A percentile compares a stretch with the other conserved stretches of the same genome.
Conservation (phyloP, 257 asterid genomes). For the Forsythia viridissima region DNA sequence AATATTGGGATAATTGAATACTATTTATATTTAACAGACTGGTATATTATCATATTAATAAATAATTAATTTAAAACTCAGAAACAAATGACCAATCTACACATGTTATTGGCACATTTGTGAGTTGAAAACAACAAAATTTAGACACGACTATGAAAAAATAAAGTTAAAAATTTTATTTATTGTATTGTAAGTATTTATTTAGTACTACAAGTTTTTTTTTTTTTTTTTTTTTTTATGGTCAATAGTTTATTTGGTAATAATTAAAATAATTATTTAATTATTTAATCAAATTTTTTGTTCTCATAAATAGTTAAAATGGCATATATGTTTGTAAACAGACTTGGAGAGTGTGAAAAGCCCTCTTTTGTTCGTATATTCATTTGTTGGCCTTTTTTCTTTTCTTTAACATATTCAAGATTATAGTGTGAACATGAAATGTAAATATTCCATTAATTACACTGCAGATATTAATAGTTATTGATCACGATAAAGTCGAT, state of each 20-base stretch:
- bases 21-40: background rate
- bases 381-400: background rate
- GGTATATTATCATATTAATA: background rate
- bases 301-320: background rate
- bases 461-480: background rate
- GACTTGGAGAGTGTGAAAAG: background rate
- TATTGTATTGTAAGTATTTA: too few species aligned
- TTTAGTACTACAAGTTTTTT: too few species aligned
- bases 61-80: too few species aligned
- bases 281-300: too few species aligned
- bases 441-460: slow-evolving; percentile 11
- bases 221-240: too few species aligned
- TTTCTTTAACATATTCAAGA: slow-evolving; percentile 9
- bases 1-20: background rate
- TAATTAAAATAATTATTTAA: too few species aligned
- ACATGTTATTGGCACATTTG: background rate
- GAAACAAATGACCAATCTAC: background rate
- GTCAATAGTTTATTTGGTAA: too few species aligned
- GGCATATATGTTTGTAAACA: background rate
- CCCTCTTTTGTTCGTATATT: background rate
- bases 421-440: slow-evolving; percentile 26
- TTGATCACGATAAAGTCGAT: background rate
- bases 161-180: too few species aligned
- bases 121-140: background rate
- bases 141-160: background rate